Conservation (phyloP, 2,329 filamentous ascomycete species). For the Pseudogymnoascus sp. region DNA sequence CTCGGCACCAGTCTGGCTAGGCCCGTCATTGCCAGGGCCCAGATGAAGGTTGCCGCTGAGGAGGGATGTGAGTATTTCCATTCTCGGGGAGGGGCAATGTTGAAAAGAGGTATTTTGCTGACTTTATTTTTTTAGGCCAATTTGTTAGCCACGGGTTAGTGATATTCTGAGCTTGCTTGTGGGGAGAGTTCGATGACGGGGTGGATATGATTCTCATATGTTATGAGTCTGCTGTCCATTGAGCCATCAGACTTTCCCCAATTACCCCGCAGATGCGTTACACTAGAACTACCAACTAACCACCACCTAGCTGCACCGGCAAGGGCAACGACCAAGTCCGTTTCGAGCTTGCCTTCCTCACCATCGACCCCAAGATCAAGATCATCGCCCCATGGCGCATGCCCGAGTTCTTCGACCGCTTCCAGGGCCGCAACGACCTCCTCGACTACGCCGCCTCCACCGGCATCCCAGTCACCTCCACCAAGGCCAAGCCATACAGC, state of each 20-base stretch:
- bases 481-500: slow-evolving; percentile 62
- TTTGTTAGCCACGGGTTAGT: slow-evolving; percentile 7
- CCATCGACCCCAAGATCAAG: slow-evolving; percentile 56
- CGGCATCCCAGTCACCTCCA: slow-evolving; percentile 63
- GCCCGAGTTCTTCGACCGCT: slow-evolving; percentile 60
- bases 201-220: neutral
- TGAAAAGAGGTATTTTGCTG: neutral
- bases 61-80: slow-evolving; percentile 42
- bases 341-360: slow-evolving; percentile 55
- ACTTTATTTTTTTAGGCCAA: neutral
- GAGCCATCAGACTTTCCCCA: neutral
- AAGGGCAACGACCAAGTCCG: slow-evolving; percentile 58
- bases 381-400: slow-evolving; percentile 69
- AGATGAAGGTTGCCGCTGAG: slow-evolving; percentile 56
- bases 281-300: slow-evolving; percentile 17
- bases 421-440: slow-evolving; percentile 63
- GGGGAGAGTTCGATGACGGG: neutral
- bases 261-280: neutral
- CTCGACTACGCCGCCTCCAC: slow-evolving; percentile 61
- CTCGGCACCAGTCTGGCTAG: slow-evolving; percentile 57
- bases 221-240: slow-evolving; percentile 2
- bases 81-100: neutral
- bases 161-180: neutral
- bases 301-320: slow-evolving; percentile 48
- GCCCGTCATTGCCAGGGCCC: slow-evolving; percentile 60